These are phyloP conservation scores for Coemansia sp. DNA, from an alignment of 192 early-diverging fungal genomes.

Conservation along the genomic window DNA sequence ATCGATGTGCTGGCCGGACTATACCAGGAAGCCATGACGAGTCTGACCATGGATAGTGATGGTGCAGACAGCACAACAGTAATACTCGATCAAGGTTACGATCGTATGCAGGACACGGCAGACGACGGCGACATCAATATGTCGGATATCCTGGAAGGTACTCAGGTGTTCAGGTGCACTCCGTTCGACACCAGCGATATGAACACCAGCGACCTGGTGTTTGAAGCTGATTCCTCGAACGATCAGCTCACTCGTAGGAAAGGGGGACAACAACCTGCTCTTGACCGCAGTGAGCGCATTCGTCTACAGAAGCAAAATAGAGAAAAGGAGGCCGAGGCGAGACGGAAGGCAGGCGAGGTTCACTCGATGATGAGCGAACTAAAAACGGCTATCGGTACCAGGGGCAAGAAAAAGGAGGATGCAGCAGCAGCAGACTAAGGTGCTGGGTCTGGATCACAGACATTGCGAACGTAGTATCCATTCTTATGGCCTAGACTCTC, in stretches of 20 bases:
- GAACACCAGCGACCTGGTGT: slow-evolving; percentile 30
- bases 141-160: slow-evolving; percentile 3
- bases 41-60: slow-evolving; percentile 5
- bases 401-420: slow-evolving; percentile 7
- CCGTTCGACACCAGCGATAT: slow-evolving; percentile 10
- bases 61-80: not conserved
- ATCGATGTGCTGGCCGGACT: slow-evolving; percentile 28
- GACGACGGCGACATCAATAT: not conserved
- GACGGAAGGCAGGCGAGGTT: slow-evolving; percentile 17
- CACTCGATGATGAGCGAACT: slow-evolving; percentile 40
- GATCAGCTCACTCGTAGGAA: not conserved
- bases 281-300: slow-evolving; percentile 49
- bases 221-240: slow-evolving; percentile 33
- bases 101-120: not conserved
- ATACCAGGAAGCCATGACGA: slow-evolving; percentile 32
- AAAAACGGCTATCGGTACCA: slow-evolving; percentile 29
- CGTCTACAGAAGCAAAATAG: slow-evolving; percentile 25
- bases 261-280: slow-evolving; percentile 1
- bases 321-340: slow-evolving; percentile 20
- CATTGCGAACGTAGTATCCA: slow-evolving; percentile 31
- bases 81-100: not conserved
- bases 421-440: not conserved
- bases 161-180: slow-evolving; percentile 32
- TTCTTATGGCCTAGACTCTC: slow-evolving; percentile 39
- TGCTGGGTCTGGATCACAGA: not conserved